Conservation (phyloP, 768 basidiomycete genomes). For the Macrolepiota dolichaula region DNA sequence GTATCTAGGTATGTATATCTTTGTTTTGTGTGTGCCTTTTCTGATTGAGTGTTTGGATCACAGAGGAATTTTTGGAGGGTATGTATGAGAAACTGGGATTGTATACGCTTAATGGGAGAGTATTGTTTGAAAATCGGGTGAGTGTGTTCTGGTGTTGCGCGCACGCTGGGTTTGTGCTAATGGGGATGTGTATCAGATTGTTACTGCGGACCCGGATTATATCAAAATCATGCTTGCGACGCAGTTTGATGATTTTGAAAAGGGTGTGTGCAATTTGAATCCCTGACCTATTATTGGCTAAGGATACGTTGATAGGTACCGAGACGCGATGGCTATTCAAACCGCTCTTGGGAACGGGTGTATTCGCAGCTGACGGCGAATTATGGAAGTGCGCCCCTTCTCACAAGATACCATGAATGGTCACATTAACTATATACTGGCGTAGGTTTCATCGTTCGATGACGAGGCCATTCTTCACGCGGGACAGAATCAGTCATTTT, state of each 20-base stretch:
- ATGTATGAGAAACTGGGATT: constrained; percentile 20
- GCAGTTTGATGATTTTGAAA: constrained; percentile 37
- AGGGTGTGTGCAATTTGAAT: constrained; percentile 19
- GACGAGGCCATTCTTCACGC: constrained; percentile 68
- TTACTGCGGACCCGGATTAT: constrained; percentile 2
- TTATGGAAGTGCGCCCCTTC: constrained; percentile 52
- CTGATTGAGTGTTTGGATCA: neutral
- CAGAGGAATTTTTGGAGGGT: constrained; percentile 19
- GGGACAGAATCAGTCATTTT: constrained; percentile 59
- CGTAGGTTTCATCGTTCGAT: constrained; percentile 58
- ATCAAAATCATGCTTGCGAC: constrained; percentile 38
- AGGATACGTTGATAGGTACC: constrained; percentile 18
- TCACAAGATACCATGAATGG: neutral
- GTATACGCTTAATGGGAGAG: constrained; percentile 18
- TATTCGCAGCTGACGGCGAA: constrained; percentile 57
- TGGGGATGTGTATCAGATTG: constrained; percentile 17
- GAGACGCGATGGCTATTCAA: constrained; percentile 18
- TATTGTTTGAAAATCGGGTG: constrained; percentile 25
- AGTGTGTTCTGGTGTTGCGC: neutral
- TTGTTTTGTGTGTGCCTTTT: too few relatives aligned
- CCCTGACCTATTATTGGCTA: neutral
- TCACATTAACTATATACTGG: neutral
- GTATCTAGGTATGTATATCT: constrained; percentile 31
- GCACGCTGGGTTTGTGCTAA: neutral
- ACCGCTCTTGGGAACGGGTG: constrained; percentile 42